phyloP scores from a whole-genome alignment of 2,329 filamentous ascomycete species.

The Monosporascus sp. region DNA sequence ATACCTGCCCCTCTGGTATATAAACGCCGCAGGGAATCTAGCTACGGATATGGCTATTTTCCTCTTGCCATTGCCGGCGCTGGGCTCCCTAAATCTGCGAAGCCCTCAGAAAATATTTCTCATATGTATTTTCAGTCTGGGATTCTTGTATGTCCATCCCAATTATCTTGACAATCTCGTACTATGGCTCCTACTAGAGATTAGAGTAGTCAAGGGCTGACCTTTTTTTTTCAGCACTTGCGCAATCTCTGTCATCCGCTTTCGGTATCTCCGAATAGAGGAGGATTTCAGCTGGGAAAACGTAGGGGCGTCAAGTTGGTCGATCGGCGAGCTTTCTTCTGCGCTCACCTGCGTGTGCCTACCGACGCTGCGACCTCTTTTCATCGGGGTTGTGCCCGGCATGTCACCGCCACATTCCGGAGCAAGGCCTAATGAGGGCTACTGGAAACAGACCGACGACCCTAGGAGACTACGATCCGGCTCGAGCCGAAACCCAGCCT shows the following conservation, averaged over 20 bases:
- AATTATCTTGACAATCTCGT: no score
- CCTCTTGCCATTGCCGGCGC: conserved; percentile 30
- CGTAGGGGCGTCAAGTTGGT: conserved; percentile 30
- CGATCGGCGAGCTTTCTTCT: conserved; percentile 29
- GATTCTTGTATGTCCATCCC: conserved; percentile 31
- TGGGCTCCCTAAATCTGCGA: conserved; percentile 29
- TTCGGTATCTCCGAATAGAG: conserved; percentile 30
- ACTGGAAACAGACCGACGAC: no score
- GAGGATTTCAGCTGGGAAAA: conserved; percentile 33
- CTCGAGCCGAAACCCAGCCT: no score
- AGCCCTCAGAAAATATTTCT: conserved; percentile 28
- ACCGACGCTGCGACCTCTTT: conserved; percentile 28
- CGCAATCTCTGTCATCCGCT: conserved; percentile 33
- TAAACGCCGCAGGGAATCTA: conserved; percentile 31
- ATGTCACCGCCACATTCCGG: no score
- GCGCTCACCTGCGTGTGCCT: conserved; percentile 32
- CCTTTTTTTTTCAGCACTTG: conserved; percentile 22
- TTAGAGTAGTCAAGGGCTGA: no score
- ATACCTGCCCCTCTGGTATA: conserved; percentile 28
- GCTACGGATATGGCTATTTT: conserved; percentile 32
- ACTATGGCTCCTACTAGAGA: neutral
- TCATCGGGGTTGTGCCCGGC: no score
- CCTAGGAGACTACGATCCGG: no score
- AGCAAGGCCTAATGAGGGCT: no score
- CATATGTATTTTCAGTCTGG: conserved; percentile 32